Base-by-base conservation (phyloP, 805 yeast species). In the Saturnispora besseyi region DNA sequence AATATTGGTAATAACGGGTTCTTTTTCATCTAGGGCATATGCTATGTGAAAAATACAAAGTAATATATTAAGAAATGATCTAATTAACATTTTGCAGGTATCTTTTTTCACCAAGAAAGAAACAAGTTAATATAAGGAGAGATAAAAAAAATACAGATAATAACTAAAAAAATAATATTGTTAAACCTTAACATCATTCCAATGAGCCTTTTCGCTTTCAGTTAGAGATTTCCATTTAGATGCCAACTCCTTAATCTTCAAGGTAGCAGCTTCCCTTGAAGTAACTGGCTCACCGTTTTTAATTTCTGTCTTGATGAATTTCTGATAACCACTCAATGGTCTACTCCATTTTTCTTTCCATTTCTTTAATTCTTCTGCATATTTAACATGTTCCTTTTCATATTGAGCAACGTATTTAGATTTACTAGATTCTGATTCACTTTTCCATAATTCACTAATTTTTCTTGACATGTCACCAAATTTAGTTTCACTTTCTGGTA, bases 1-100 rank as follows among this genome's bases (percentile, higher is more conserved):
- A 34, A 64, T 62, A 57, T 77, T 78, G 1, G 81, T 76, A 41
- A 74, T 59, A 13, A 66, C 60, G 1, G 82, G 82, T 54, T 79
- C 82, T n/a, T 60, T 37, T 15, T 46, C 54, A 13, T 13, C 31
- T 3, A 44, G 38, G 21, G 37, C 34, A 5, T 11, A 8, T 12
- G 32, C 50, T 21, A 36, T 31, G 7, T 15, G 26, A 22, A 24
- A 15, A 15, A 43, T 13, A 9, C 43, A 18, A 28, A n/a, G n/a
- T 31, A 38, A 30, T n/a, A 46, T 12, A 29, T 15, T 46, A 31
- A 31, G 9, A 11, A 31, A 11, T 24, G 31, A 36, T 36, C 21
- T 36, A 10, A 18, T 12, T 12, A 36, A 36, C 40, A 36, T 36
- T 36, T 12, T 36, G 18, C 22, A 10, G 8, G 24, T 15, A 36